Evolutionary conservation across 139 green algal species (phyloP), one percentile per base, ranked within the genome.

Genomic region (Pleodorina starrii): DNA sequence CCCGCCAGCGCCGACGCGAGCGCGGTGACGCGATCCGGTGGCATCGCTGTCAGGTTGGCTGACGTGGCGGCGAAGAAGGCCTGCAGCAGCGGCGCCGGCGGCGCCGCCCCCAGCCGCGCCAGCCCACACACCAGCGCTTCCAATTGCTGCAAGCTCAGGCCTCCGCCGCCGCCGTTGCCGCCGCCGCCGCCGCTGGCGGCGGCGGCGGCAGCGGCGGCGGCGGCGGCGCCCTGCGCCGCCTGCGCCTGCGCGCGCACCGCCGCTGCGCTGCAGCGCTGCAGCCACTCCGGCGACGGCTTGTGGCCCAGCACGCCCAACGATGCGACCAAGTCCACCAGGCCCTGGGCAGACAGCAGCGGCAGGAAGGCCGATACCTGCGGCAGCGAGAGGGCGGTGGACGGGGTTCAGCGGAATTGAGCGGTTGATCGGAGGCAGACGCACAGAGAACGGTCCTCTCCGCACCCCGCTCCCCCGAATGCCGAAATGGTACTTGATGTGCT

Each of bases 301-400:
- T 89, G 84, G 11, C 84, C 84, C 69, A 89, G 84, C 9, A 25
- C 38, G 3, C 36, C 84, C 38, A 89, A 73, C 1, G 84, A 63
- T 36, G 48, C 10, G 23, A 89, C 32, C 36, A 89, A 48, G 6
- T 82, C 51, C 1, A 35, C 38, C 48, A 89, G 48, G 19, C 17
- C 29, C 16, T 7, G 19, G 25, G 69, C 29, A 4, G 69, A 27
- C 69, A 89, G 48, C 48, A 71, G 35, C 36, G 84, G 84, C 36
- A 89, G 69, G 69, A 73, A 89, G 35, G 9, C 36, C 0, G 32
- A 50, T 25, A 73, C 44, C 83, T 88, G 82, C 42, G 40, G 17
- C n/a, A n/a, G n/a, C n/a, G n/a, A n/a, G n/a, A n/a, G n/a, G n/a
- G n/a, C n/a, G n/a, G n/a, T n/a, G n/a, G n/a, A n/a, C n/a, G n/a